These are phyloP conservation scores for Tolypocladium tropicale DNA, from an alignment of 2,329 filamentous ascomycete species.

Conservation along the genomic window DNA sequence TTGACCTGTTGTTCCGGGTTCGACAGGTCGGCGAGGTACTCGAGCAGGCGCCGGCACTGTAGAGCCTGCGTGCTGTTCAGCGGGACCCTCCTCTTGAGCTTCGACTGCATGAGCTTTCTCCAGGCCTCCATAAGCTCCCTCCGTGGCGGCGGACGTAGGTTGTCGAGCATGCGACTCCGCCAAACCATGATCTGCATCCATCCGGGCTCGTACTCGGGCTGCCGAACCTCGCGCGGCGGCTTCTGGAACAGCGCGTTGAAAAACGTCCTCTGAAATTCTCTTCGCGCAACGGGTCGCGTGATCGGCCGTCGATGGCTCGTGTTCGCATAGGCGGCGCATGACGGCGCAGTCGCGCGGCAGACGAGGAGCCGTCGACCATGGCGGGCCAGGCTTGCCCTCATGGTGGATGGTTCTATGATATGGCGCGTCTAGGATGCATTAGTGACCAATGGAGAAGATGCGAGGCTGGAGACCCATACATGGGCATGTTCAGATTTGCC, in stretches of 20 bases:
- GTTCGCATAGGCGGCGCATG: constrained; percentile 21
- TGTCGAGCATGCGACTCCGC: constrained; percentile 49
- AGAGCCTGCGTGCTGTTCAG: constrained; percentile 59
- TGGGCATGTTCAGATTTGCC: neutral
- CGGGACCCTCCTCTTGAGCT: constrained; percentile 34
- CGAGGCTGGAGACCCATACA: neutral
- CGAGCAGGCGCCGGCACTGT: constrained; percentile 44
- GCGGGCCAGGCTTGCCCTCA: constrained; percentile 35
- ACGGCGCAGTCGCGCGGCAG: constrained; percentile 21
- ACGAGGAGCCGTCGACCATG: constrained; percentile 31
- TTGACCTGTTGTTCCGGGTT: constrained; percentile 16
- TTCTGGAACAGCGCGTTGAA: constrained; percentile 51
- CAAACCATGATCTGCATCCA: constrained; percentile 63
- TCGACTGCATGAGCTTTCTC: constrained; percentile 49
- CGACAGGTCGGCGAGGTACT: constrained; percentile 37
- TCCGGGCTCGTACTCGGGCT: constrained; percentile 57
- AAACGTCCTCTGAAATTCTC: constrained; percentile 33
- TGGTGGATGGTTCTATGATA: constrained; percentile 22
- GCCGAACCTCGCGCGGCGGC: constrained; percentile 47
- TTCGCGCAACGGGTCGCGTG: constrained; percentile 11
- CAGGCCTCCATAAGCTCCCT: constrained; percentile 57
- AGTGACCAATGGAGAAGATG: neutral
- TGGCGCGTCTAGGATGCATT: constrained; percentile 2
- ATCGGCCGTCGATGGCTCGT: constrained; percentile 16
- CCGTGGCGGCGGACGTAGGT: constrained; percentile 52